Evolutionary conservation across 768 basidiomycete genomes (phyloP).

Genomic region (Cystobasidium tubakii): DNA sequence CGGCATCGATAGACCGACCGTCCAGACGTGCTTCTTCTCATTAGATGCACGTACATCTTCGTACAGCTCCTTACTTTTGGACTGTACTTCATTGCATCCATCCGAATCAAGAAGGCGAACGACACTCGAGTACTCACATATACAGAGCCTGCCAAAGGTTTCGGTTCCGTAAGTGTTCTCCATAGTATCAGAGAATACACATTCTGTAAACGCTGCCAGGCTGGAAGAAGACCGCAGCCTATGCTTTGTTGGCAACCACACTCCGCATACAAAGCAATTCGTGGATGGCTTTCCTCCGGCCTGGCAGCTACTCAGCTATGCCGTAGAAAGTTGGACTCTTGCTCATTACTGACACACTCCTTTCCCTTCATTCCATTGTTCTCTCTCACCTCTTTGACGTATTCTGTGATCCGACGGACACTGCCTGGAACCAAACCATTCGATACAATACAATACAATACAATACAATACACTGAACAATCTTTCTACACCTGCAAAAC

Average conservation of each 20-base stretch:
- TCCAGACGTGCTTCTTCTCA: slow-evolving; percentile 69
- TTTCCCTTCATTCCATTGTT: too few relatives aligned
- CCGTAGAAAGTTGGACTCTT: too few relatives aligned
- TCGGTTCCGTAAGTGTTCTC: neutral
- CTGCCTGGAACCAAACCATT: too few relatives aligned
- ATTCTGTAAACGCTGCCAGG: neutral
- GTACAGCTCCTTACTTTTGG: slow-evolving; percentile 67
- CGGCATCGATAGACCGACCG: slow-evolving; percentile 18
- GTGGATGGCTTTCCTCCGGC: too few relatives aligned
- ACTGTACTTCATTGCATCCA: slow-evolving; percentile 72
- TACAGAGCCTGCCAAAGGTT: slow-evolving; percentile 65
- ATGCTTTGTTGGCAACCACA: too few relatives aligned
- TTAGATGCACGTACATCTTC: slow-evolving; percentile 73
- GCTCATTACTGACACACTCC: too few relatives aligned
- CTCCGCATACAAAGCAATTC: too few relatives aligned
- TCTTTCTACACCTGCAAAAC: too few relatives aligned
- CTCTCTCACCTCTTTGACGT: too few relatives aligned
- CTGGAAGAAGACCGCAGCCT: neutral
- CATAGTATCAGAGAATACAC: neutral
- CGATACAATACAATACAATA: too few relatives aligned
- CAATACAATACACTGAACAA: neutral
- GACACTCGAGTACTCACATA: slow-evolving; percentile 95
- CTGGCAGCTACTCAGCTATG: too few relatives aligned
- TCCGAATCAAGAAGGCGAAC: slow-evolving; percentile 83
- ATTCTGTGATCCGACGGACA: too few relatives aligned